phyloP scores from a whole-genome alignment of 306 rosid species.

The Cajanus cajan region DNA sequence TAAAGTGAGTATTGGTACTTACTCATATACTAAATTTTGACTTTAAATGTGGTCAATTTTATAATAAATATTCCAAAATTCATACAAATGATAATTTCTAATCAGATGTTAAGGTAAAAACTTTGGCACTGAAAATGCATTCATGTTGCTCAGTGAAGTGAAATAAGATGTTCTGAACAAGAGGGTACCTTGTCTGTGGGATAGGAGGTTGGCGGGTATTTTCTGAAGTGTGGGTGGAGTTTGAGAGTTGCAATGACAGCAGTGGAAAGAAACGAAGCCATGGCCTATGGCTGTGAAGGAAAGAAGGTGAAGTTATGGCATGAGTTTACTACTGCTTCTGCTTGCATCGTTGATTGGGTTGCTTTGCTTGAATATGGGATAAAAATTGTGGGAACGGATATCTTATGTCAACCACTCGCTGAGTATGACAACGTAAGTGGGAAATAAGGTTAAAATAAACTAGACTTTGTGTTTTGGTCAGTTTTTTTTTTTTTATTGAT shows the following conservation, averaged over 20 bases:
- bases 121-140: too few species aligned
- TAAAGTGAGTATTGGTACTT: too few species aligned
- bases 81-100: too few species aligned
- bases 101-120: too few species aligned
- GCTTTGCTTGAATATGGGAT: constrained; percentile 18
- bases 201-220: constrained; percentile 41
- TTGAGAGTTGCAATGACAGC: constrained; percentile 54
- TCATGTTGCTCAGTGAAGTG: not conserved
- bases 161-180: not conserved
- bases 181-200: constrained; percentile 54
- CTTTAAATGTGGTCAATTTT: too few species aligned
- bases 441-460: not conserved
- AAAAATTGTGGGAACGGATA: constrained; percentile 37
- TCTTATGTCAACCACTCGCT: constrained; percentile 19
- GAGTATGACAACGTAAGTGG: too few species aligned
- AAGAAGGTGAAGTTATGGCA: constrained; percentile 7
- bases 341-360: constrained; percentile 19
- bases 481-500: too few species aligned
- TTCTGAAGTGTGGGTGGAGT: constrained; percentile 60
- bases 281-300: constrained; percentile 30
- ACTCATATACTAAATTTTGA: too few species aligned
- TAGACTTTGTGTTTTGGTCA: not conserved
- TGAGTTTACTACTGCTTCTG: not conserved
- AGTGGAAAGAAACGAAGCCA: constrained; percentile 73
- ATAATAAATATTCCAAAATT: too few species aligned